phyloP scores from a whole-genome alignment of 768 basidiomycete genomes.

The Cystofilobasidium bisporidii region DNA sequence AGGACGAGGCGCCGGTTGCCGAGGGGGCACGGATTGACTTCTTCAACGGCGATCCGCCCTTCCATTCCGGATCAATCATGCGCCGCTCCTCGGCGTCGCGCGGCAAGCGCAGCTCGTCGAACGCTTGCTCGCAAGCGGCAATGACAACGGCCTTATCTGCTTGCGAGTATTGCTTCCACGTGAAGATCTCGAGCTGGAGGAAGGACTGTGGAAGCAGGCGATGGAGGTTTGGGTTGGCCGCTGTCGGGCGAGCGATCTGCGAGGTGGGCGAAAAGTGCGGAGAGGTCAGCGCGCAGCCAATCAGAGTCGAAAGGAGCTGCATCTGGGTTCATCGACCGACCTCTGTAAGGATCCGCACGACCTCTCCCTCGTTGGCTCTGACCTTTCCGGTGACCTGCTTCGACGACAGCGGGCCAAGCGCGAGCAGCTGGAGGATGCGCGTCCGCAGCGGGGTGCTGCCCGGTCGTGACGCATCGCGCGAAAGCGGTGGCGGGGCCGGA shows the following conservation, averaged over 20 bases:
- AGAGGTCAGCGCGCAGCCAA: neutral
- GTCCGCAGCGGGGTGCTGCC: conserved; percentile 10
- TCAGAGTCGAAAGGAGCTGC: neutral
- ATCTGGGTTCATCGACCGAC: neutral
- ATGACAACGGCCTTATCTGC: conserved; percentile 1
- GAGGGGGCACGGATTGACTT: neutral
- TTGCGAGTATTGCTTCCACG: conserved; percentile 19
- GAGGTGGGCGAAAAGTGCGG: neutral
- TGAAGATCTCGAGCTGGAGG: conserved; percentile 22
- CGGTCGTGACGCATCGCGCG: neutral
- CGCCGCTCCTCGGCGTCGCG: conserved; percentile 18
- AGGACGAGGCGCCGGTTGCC: neutral
- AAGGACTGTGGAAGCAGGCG: conserved; percentile 7
- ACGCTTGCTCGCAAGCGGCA: conserved; percentile 15
- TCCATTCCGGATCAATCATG: conserved; percentile 14
- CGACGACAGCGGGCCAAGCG: conserved; percentile 15
- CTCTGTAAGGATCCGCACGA: neutral
- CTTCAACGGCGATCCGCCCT: neutral
- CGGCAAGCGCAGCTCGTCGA: conserved; percentile 15
- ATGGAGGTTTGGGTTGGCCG: neutral
- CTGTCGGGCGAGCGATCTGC: neutral
- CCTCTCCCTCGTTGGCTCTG: conserved; percentile 3
- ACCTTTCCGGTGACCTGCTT: conserved; percentile 14
- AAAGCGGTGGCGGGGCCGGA: neutral
- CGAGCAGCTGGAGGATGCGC: conserved; percentile 23